phyloP scores from a whole-genome alignment of 2,329 filamentous ascomycete species.

The Aspergillus sp. region DNA sequence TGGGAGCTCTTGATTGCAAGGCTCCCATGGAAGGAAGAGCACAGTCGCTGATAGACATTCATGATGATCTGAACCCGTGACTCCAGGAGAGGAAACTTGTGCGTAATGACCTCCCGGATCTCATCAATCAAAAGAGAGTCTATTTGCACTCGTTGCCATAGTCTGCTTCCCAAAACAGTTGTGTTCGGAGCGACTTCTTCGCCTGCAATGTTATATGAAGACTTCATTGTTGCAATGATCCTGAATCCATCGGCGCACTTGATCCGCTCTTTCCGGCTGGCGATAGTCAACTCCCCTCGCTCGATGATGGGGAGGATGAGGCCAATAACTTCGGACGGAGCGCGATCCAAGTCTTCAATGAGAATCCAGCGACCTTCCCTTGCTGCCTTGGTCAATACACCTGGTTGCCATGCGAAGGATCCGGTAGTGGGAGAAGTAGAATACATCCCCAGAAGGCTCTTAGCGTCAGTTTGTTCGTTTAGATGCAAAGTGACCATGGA shows the following conservation, averaged over 20 bases:
- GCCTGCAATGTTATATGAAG: conserved; percentile 62
- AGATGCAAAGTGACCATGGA: conserved; percentile 91
- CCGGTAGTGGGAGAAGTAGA: conserved; percentile 83
- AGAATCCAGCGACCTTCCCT: conserved; percentile 94
- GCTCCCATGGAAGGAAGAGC: conserved; percentile 38
- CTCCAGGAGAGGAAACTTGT: conserved; percentile 67
- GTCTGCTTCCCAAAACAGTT: conserved; percentile 74
- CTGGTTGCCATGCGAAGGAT: conserved; percentile 87
- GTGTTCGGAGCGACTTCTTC: conserved; percentile 67
- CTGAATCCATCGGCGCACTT: conserved; percentile 81
- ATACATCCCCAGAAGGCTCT: conserved; percentile 92
- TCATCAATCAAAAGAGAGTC: conserved; percentile 66
- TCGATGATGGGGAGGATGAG: conserved; percentile 91
- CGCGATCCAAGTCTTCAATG: conserved; percentile 93
- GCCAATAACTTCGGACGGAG: conserved; percentile 91
- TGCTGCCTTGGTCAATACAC: conserved; percentile 90
- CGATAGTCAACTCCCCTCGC: conserved; percentile 83
- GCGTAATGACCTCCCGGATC: conserved; percentile 69
- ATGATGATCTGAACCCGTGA: conserved; percentile 57
- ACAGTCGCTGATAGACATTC: conserved; percentile 53
- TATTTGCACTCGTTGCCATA: conserved; percentile 80
- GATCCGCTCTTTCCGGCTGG: conserved; percentile 82
- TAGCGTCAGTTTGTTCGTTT: conserved; percentile 97
- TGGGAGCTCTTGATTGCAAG: conserved; percentile 39
- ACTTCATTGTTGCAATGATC: conserved; percentile 88